Base-by-base conservation (phyloP, 2,329 filamentous ascomycete species). In the Coniochaeta sp. region DNA sequence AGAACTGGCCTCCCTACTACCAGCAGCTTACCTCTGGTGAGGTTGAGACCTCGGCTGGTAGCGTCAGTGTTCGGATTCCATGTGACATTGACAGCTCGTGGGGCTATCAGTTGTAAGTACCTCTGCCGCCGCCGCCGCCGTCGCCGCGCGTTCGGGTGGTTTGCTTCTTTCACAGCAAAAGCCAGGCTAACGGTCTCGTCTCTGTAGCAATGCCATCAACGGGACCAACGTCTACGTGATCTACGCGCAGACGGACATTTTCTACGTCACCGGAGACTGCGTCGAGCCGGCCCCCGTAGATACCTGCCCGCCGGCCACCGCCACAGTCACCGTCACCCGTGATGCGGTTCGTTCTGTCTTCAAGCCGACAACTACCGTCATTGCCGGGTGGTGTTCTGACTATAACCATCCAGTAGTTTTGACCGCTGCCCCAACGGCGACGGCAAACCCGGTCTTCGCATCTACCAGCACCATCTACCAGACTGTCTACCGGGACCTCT, bases 201-300 rank as follows among this genome's bases (percentile, higher is more conserved):
- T 55, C 7, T 3, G 34, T n/a, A 71, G 69, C 67, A 77, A 76
- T 64, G 75, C 73, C 63, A 76, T 77, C 69, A 77, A 77, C 69
- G 75, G 74, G 63, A 76, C 75, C 64, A 77, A 77, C 65, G 71
- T 75, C 63, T 77, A 74, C 64, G 69, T 76, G 58, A 77, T 77
- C 67, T 73, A 76, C 64, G 72, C 75, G 6, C 74, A 77, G 68
- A 73, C 74, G 28, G 67, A 69, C 55, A 72, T 72, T 61, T 77
- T 77, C 68, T 72, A 62, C 62, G 64, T 77, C 63, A 50, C 63
- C 58, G 68, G 68, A 59, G 59, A 63, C 62, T 75, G 73, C 67
- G 62, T 64, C 52, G 71, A 64, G 62, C 59, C 58, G 61, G 62
- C 63, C 28, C 64, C 64, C 34, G 56, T 65, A 67, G 43, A 66